phyloP scores from a whole-genome alignment of 305 asterid species.

The Salvia sclarea region DNA sequence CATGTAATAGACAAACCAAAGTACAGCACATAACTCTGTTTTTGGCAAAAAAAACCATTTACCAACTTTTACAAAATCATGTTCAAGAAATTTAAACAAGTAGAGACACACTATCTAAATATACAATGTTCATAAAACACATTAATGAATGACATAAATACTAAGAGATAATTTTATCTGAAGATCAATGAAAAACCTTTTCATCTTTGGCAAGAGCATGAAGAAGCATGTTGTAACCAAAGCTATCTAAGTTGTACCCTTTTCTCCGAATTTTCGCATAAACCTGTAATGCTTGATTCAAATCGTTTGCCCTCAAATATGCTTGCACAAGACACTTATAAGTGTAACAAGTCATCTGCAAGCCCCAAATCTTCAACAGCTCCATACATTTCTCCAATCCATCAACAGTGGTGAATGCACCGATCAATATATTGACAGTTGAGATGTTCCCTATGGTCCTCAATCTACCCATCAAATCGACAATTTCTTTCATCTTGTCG shows the following conservation, averaged over 20 bases:
- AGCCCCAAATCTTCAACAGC: constrained; percentile 74
- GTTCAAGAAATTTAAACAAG: neutral
- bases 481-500: constrained; percentile 45
- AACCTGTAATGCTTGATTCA: constrained; percentile 52
- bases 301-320: constrained; percentile 62
- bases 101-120: neutral
- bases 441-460: constrained; percentile 73
- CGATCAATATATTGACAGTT: constrained; percentile 76
- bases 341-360: constrained; percentile 67
- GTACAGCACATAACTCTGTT: neutral
- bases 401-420: constrained; percentile 51
- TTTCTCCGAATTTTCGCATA: constrained; percentile 57
- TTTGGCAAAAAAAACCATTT: too few species aligned
- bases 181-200: constrained; percentile 62
- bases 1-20: neutral
- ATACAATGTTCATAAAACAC: neutral
- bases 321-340: constrained; percentile 88
- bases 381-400: constrained; percentile 70
- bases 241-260: constrained; percentile 65
- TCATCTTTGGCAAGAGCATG: constrained; percentile 77
- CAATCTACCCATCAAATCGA: constrained; percentile 57
- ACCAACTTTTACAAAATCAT: neutral
- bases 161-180: neutral
- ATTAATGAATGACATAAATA: neutral
- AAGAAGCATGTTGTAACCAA: constrained; percentile 79